A percentile compares a stretch with the other conserved stretches of the same genome.
Conservation (phyloP, 164 flowering plant species). For the Magnolia changhungtana region DNA sequence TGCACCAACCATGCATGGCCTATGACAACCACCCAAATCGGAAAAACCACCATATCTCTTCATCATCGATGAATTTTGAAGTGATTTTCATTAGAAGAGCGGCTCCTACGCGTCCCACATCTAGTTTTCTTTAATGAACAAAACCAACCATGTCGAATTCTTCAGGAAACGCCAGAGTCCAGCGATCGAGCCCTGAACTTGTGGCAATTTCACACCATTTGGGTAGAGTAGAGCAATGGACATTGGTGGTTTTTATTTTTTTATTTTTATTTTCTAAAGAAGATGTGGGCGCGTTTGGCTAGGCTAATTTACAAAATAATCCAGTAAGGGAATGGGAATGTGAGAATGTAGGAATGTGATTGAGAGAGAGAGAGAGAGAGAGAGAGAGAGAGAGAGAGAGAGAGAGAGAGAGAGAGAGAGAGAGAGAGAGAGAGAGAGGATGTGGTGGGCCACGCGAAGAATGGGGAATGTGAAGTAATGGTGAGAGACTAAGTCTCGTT, state of each 20-base stretch:
- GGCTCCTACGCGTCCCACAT: neutral
- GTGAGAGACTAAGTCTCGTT: slow-evolving; percentile 22
- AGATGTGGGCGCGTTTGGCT: neutral
- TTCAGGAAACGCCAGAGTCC: neutral
- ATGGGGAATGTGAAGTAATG: slow-evolving; percentile 15
- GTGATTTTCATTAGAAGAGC: neutral
- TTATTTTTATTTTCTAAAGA: neutral
- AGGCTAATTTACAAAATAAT: neutral
- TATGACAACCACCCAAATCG: neutral
- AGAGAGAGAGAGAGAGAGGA: neutral
- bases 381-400: neutral
- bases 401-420: neutral
- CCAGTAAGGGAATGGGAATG: neutral
- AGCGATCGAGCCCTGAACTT: neutral
- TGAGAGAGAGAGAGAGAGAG: neutral
- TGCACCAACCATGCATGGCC: neutral
- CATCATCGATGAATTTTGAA: neutral
- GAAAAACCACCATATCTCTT: neutral
- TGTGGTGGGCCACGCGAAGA: neutral
- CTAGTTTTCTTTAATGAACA: neutral
- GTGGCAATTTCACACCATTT: neutral
- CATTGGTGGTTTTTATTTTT: neutral
- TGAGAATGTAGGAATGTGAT: neutral
- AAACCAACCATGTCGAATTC: neutral
- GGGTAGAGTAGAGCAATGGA: neutral